Percentiles rank a stretch among this genome's conserved stretches.
phyloP scores from a whole-genome alignment of 106 monocot genomes.

The Apostasia ramifera region DNA sequence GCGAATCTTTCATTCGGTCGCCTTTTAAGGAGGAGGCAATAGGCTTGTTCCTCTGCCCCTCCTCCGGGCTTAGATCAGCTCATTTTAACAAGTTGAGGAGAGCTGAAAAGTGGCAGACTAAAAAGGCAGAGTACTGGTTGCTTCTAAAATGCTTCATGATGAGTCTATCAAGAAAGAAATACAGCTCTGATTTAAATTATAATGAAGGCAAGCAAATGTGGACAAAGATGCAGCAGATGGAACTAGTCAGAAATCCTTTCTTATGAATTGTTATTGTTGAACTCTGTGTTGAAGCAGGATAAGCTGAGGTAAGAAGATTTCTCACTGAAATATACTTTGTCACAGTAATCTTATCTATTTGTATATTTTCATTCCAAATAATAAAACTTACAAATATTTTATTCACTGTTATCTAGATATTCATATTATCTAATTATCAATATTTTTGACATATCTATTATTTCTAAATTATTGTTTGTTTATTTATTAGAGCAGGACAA shows the following conservation, averaged over 20 bases:
- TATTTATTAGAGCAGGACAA: too few relatives aligned
- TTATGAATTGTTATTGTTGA: background rate
- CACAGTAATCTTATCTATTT: background rate
- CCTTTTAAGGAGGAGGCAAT: background rate
- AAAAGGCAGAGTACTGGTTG: background rate
- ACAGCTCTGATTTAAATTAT: background rate
- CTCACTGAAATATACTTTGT: background rate
- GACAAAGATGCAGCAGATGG: conserved; percentile 2
- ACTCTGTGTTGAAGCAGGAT: background rate
- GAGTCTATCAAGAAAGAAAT: too few relatives aligned
- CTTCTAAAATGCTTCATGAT: too few relatives aligned
- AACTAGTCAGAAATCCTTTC: background rate
- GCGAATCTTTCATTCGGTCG: background rate
- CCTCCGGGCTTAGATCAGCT: background rate
- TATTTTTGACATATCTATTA: too few relatives aligned
- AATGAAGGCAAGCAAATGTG: background rate
- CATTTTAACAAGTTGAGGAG: background rate
- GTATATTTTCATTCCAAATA: too few relatives aligned
- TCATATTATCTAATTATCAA: too few relatives aligned
- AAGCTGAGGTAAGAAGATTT: background rate
- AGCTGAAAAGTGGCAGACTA: too few relatives aligned
- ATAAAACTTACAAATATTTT: too few relatives aligned
- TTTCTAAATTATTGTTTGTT: too few relatives aligned
- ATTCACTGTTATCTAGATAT: too few relatives aligned
- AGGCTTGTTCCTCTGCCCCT: background rate